Conservation (phyloP, 441 rosid genomes). For the Aleurites moluccanus region DNA sequence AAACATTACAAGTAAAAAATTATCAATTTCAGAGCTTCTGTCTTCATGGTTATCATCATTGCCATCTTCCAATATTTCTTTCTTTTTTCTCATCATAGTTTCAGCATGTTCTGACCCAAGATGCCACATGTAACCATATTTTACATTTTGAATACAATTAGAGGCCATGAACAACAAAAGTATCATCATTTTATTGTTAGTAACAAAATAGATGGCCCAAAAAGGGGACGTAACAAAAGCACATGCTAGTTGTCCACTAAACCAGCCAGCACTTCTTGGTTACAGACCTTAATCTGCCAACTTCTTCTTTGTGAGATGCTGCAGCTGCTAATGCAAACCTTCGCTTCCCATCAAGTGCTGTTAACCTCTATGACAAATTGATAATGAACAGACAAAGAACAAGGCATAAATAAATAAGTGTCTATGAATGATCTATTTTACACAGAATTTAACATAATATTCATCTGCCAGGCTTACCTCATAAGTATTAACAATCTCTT, state of each 20-base stretch:
- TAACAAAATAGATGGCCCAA: not conserved
- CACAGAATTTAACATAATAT: conserved; percentile 15
- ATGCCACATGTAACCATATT: not conserved
- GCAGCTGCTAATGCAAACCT: conserved; percentile 99
- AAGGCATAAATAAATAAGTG: conserved; percentile 6
- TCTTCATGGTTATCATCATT: not conserved
- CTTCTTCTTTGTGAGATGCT: conserved; percentile 87
- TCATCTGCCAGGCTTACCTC: conserved; percentile 56
- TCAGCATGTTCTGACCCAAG: not conserved
- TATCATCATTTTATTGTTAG: not conserved
- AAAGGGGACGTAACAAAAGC: not conserved
- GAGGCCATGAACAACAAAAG: not conserved
- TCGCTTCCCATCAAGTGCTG: conserved; percentile 98
- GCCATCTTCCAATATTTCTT: not conserved
- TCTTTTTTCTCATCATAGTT: not conserved
- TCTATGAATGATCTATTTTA: conserved; percentile 6
- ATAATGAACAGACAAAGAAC: conserved; percentile 14
- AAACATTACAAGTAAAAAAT: not conserved
- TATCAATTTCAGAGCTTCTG: not conserved
- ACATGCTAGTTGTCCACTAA: not conserved
- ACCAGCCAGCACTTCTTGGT: not conserved
- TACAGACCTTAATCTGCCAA: conserved; percentile 87
- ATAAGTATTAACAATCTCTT: conserved; percentile 86
- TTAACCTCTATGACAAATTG: conserved; percentile 65
- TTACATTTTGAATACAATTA: not conserved